Conservation (phyloP, 192 early-diverging fungal genomes). For the Coemansia sp. region DNA sequence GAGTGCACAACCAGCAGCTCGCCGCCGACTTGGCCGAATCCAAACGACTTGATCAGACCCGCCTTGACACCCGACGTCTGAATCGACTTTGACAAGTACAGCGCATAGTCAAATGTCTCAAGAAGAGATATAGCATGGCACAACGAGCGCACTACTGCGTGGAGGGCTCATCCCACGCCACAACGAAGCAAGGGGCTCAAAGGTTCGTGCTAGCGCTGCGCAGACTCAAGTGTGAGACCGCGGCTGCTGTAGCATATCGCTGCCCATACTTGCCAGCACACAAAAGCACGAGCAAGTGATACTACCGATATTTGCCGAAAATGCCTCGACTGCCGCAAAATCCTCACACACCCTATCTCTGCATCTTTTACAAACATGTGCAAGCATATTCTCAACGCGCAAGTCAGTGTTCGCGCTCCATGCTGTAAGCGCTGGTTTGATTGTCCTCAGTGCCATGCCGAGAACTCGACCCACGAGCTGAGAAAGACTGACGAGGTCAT, state of each 20-base stretch:
- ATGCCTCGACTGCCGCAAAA: no score
- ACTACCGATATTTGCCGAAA: neutral
- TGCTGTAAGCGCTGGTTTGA: slow-evolving; percentile 98
- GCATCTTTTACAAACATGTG: slow-evolving; percentile 62
- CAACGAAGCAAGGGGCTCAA: no score
- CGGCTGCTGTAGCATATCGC: slow-evolving; percentile 69
- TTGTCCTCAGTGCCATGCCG: slow-evolving; percentile 94
- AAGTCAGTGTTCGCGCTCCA: slow-evolving; percentile 89
- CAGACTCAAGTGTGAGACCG: slow-evolving; percentile 83
- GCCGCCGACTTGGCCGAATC: slow-evolving; percentile 94
- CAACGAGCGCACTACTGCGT: no score
- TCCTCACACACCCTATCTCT: neutral
- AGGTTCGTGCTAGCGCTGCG: slow-evolving; percentile 66
- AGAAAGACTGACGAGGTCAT: slow-evolving; percentile 88
- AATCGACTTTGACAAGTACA: slow-evolving; percentile 86
- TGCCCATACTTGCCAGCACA: neutral
- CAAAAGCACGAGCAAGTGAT: neutral
- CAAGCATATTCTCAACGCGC: slow-evolving; percentile 98
- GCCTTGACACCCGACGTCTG: slow-evolving; percentile 92
- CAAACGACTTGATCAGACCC: slow-evolving; percentile 90
- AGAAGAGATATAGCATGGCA: no score
- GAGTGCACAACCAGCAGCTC: slow-evolving; percentile 88
- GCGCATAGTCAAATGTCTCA: slow-evolving; percentile 79
- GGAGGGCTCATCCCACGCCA: no score
- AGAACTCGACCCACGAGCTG: slow-evolving; percentile 73